Evolutionary conservation across 495 filamentous ascomycete species (phyloP), one percentile per base, ranked within the genome.

Genomic region (Podospora pseudoanserina): DNA sequence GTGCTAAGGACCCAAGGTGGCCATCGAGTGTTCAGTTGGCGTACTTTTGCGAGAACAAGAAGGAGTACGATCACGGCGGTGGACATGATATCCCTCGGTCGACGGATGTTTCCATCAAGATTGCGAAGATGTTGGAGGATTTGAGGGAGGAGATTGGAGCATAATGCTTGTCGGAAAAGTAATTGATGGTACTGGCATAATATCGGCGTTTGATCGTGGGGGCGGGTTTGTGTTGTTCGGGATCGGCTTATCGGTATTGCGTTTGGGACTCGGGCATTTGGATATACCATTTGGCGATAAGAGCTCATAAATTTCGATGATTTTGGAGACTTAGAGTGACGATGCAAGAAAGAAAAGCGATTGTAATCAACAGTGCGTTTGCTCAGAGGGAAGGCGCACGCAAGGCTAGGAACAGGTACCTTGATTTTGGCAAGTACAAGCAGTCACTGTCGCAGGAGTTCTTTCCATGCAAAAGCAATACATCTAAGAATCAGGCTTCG

Each of bases 1-100:
- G 88, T 0, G 73, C 68, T 3, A 86, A 85, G 62, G 88, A 90
- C 74, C 86, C 87, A 5, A 68, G 85, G 56, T 88, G 82, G 73
- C 80, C 83, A 2, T 73, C 84, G 4, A 82, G 84, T 16, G 66
- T 87, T 56, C 87, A 90, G 70, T 73, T 90, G 53, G 84, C 83
- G 58, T 77, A 82, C 9, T 76, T 88, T 32, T 89, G 86, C 64
- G 81, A 86, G 53, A 78, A 78, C 1, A 74, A 82, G 26, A 83
- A 81, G 66, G 78, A 78, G 44, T 87, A 81, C 71, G 79, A 86
- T 66, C 86, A 89, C 72, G 75, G 76, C 0, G 86, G 85, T 1
- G 84, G 83, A 0, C 87, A 88, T 76, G 88, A 88, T 28, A 76
- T 79, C 23, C 77, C 77, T 30, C 61, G 77, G 70, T 67, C 71